A percentile compares a stretch with the other conserved stretches of the same genome.
phyloP scores from a whole-genome alignment of 768 basidiomycete species.

The Serpula lacrymans region DNA sequence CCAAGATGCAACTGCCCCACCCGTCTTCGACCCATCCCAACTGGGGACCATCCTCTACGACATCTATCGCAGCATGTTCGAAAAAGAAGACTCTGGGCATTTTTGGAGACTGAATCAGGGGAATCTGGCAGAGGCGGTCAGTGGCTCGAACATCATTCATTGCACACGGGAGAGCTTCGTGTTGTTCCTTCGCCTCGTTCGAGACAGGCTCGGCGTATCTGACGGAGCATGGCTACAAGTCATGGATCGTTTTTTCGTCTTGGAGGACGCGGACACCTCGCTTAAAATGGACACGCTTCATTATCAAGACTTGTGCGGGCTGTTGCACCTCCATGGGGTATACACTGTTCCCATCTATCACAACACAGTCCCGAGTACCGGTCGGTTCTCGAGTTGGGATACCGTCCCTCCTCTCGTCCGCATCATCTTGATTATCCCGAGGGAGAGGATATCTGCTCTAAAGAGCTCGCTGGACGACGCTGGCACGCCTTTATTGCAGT shows the following conservation, averaged over 20 bases:
- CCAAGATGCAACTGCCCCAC: neutral
- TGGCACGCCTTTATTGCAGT: slow-evolving; percentile 13
- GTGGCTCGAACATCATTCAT: slow-evolving; percentile 27
- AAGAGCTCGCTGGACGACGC: neutral
- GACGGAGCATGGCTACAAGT: slow-evolving; percentile 39
- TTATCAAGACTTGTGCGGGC: slow-evolving; percentile 46
- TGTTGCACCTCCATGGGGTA: slow-evolving; percentile 40
- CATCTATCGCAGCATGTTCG: slow-evolving; percentile 28
- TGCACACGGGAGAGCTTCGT: slow-evolving; percentile 50
- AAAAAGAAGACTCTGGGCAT: slow-evolving; percentile 19
- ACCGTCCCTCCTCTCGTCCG: slow-evolving; percentile 19
- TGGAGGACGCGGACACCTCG: slow-evolving; percentile 8
- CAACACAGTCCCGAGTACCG: slow-evolving; percentile 6
- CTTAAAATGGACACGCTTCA: slow-evolving; percentile 25
- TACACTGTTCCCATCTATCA: slow-evolving; percentile 24
- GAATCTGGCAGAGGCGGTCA: slow-evolving; percentile 1
- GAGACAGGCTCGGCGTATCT: slow-evolving; percentile 23
- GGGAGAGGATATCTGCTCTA: slow-evolving; percentile 8
- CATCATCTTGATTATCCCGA: slow-evolving; percentile 20
- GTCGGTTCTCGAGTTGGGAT: slow-evolving; percentile 10
- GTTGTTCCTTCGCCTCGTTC: slow-evolving; percentile 39
- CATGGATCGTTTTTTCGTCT: slow-evolving; percentile 31
- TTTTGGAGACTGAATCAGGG: slow-evolving; percentile 6
- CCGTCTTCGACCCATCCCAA: slow-evolving; percentile 18
- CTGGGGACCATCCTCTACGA: slow-evolving; percentile 21